Evolutionary conservation across 768 basidiomycete species (phyloP).

Genomic region (Lyophyllum shimeji): DNA sequence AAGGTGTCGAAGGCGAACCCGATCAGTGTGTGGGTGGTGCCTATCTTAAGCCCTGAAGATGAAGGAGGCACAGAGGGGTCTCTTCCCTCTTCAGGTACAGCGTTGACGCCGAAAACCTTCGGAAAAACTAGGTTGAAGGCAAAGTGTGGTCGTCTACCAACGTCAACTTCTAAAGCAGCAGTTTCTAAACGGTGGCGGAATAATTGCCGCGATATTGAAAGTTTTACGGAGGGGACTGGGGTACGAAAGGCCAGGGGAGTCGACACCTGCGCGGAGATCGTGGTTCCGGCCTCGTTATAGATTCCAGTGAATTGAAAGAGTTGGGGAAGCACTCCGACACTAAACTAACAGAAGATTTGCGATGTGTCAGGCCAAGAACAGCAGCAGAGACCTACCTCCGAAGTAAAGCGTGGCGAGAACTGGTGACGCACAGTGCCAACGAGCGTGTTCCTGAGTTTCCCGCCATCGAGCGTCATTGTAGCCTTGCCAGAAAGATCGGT

Average conservation of each 20-base stretch:
- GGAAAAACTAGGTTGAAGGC: conserved; percentile 45
- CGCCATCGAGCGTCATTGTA: conserved; percentile 32
- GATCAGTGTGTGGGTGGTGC: conserved; percentile 44
- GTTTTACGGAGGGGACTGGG: conserved; percentile 38
- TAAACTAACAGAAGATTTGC: conserved; percentile 13
- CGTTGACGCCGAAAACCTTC: conserved; percentile 34
- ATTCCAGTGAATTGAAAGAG: conserved; percentile 43
- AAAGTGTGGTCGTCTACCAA: conserved; percentile 33
- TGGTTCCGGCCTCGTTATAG: conserved; percentile 51
- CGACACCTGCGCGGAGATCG: conserved; percentile 36
- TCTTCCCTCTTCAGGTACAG: conserved; percentile 19
- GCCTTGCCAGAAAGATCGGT: conserved; percentile 38
- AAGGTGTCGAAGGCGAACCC: conserved; percentile 49
- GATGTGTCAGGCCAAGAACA: conserved; percentile 14
- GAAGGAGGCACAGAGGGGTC: conserved; percentile 36
- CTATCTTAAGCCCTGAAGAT: conserved; percentile 47
- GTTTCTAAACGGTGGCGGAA: conserved; percentile 47
- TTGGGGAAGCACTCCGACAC: conserved; percentile 33
- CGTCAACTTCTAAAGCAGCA: conserved; percentile 42
- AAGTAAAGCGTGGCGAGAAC: conserved; percentile 60
- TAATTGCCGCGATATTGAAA: conserved; percentile 50
- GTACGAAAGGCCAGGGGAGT: conserved; percentile 32
- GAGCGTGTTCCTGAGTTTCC: conserved; percentile 40
- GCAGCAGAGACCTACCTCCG: conserved; percentile 37
- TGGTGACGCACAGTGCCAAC: conserved; percentile 76